Evolutionary conservation across 225 moss, liverwort and hornwort species (phyloP).

Genomic region (Pseudoscleropodium purum): DNA sequence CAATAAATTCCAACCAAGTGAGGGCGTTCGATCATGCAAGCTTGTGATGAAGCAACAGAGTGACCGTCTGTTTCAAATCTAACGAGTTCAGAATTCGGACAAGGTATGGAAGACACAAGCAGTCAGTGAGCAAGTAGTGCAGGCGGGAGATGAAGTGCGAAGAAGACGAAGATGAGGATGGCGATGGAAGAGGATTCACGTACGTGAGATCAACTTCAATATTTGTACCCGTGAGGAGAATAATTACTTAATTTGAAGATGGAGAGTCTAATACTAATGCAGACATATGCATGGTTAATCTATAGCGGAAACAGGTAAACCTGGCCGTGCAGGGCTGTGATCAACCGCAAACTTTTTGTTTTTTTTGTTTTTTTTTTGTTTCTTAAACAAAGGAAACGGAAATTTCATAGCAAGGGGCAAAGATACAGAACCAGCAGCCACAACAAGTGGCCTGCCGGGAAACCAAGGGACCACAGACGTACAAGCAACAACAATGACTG

Average conservation of each 20-base stretch:
- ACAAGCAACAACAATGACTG: too few species aligned
- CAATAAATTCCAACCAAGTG: not conserved
- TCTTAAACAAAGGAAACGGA: too few species aligned
- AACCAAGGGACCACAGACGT: too few species aligned
- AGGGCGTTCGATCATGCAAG: not conserved
- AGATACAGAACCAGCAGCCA: too few species aligned
- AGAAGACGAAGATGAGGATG: not conserved
- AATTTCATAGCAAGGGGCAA: too few species aligned
- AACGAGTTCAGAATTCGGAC: not conserved
- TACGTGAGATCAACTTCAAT: not conserved
- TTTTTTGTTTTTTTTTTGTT: too few species aligned
- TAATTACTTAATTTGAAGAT: not conserved
- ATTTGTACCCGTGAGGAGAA: not conserved
- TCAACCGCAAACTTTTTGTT: not conserved
- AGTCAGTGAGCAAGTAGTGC: not conserved
- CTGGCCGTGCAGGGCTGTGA: not conserved
- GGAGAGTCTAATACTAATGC: not conserved
- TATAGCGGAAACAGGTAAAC: not conserved
- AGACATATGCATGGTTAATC: not conserved
- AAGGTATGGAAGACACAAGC: not conserved
- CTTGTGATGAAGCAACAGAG: not conserved
- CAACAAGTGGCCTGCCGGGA: too few species aligned
- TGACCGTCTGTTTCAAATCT: not conserved
- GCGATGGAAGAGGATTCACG: not conserved
- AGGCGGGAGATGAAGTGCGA: not conserved